phyloP scores from a whole-genome alignment of 306 rosid species.

The Luffa aegyptiaca region DNA sequence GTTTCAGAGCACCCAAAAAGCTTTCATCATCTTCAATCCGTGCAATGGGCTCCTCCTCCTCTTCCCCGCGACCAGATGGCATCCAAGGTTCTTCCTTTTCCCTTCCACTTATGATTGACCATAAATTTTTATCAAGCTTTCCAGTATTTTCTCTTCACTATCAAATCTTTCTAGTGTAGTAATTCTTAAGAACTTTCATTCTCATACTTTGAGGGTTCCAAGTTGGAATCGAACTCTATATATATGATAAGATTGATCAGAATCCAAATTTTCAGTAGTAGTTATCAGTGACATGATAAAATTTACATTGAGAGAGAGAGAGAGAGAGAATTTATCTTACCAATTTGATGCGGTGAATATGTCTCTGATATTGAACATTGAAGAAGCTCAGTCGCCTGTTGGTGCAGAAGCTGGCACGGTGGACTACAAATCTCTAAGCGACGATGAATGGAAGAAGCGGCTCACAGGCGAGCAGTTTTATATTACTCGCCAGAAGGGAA shows the following conservation, averaged over 20 bases:
- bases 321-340: background rate
- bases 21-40: conserved; percentile 29
- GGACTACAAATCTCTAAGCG: conserved; percentile 50
- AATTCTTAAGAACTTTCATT: background rate
- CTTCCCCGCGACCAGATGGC: conserved; percentile 48
- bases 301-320: background rate
- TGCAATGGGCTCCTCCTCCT: conserved; percentile 76
- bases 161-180: background rate
- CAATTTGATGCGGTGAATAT: background rate
- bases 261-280: background rate
- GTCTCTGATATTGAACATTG: background rate
- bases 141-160: background rate
- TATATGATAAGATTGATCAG: background rate
- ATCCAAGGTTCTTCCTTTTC: conserved; percentile 31
- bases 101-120: background rate
- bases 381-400: background rate
- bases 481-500: conserved; percentile 79
- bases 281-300: background rate
- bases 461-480: conserved; percentile 60
- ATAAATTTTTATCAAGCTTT: no score
- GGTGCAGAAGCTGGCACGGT: conserved; percentile 38
- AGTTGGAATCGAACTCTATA: background rate
- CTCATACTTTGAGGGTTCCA: background rate
- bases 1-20: conserved; percentile 23
- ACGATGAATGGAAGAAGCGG: conserved; percentile 63